Evolutionary conservation across 1,284 basidiomycete species (phyloP).

Genomic region (Pseudozyma hubeiensis): DNA sequence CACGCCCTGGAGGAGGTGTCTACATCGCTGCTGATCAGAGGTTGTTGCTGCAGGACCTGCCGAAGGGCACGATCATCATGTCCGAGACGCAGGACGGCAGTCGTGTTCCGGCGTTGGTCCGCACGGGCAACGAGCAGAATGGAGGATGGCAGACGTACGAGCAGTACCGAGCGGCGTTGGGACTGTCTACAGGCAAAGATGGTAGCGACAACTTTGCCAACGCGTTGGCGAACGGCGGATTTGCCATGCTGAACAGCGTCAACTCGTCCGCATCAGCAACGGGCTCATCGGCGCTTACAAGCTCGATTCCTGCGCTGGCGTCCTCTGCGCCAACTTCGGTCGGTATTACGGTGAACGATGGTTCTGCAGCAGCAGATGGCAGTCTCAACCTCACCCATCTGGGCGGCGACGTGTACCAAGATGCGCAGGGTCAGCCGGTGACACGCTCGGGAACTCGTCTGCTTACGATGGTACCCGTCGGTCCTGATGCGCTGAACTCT

Average conservation of each 20-base stretch:
- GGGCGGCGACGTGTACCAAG: slow-evolving; percentile 55
- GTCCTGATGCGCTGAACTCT: slow-evolving; percentile 16
- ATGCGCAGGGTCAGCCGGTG: slow-evolving; percentile 50
- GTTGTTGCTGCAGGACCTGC: slow-evolving; percentile 75
- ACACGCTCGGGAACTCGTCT: slow-evolving; percentile 51
- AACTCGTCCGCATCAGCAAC: slow-evolving; percentile 2
- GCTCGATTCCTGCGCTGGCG: slow-evolving; percentile 7
- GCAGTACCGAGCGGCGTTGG: slow-evolving; percentile 45
- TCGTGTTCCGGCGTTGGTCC: slow-evolving; percentile 49
- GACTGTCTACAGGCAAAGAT: slow-evolving; percentile 26
- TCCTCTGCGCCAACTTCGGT: slow-evolving; percentile 11
- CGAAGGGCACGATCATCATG: slow-evolving; percentile 76
- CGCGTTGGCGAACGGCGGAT: slow-evolving; percentile 33
- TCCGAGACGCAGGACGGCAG: slow-evolving; percentile 69
- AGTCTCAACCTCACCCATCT: slow-evolving; percentile 48
- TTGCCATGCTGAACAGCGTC: slow-evolving; percentile 42
- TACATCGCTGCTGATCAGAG: slow-evolving; percentile 75
- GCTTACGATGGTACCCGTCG: slow-evolving; percentile 55
- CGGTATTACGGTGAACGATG: slow-evolving; percentile 1
- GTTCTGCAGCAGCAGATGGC: not conserved
- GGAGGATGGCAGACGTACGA: slow-evolving; percentile 66
- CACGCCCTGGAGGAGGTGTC: slow-evolving; percentile 82
- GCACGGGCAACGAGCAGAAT: slow-evolving; percentile 51
- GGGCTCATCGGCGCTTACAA: slow-evolving; percentile 8
- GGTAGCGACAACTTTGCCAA: slow-evolving; percentile 29